Conservation (phyloP, 1,284 basidiomycete species). For the Austropuccinia psidii region DNA sequence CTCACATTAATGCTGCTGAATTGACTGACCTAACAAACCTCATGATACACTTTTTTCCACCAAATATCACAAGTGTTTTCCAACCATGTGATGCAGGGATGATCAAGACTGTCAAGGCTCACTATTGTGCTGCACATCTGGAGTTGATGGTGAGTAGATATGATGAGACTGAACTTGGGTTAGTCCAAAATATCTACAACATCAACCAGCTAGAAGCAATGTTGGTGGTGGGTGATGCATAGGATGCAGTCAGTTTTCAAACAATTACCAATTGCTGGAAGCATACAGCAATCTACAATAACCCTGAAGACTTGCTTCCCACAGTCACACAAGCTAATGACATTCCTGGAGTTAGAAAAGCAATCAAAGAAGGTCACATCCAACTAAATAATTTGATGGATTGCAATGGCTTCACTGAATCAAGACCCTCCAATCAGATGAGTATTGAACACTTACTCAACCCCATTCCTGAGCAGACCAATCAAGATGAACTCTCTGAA, state of each 20-base stretch:
- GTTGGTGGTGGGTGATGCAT: too few relatives aligned
- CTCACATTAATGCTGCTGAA: constrained; percentile 43
- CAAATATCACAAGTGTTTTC: constrained; percentile 47
- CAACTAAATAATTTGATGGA: too few relatives aligned
- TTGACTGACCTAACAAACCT: constrained; percentile 41
- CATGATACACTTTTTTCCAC: constrained; percentile 43
- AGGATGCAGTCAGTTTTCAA: too few relatives aligned
- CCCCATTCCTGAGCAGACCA: background rate
- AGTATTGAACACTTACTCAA: background rate
- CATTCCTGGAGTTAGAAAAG: too few relatives aligned
- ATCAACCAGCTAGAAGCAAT: constrained; percentile 48
- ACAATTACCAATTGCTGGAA: too few relatives aligned
- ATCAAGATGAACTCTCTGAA: too few relatives aligned
- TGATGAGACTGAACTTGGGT: constrained; percentile 28
- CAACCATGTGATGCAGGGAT: constrained; percentile 47
- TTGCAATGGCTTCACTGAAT: background rate
- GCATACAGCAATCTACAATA: too few relatives aligned
- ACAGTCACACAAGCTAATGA: too few relatives aligned
- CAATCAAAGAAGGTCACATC: too few relatives aligned
- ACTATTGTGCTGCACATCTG: constrained; percentile 42
- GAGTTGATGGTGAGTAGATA: background rate
- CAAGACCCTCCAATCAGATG: background rate
- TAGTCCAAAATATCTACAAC: constrained; percentile 47
- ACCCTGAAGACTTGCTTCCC: too few relatives aligned
- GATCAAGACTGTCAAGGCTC: constrained; percentile 48